Evolutionary conservation across 2,329 filamentous ascomycete genomes (phyloP).

Genomic region (Claviceps capensis): DNA sequence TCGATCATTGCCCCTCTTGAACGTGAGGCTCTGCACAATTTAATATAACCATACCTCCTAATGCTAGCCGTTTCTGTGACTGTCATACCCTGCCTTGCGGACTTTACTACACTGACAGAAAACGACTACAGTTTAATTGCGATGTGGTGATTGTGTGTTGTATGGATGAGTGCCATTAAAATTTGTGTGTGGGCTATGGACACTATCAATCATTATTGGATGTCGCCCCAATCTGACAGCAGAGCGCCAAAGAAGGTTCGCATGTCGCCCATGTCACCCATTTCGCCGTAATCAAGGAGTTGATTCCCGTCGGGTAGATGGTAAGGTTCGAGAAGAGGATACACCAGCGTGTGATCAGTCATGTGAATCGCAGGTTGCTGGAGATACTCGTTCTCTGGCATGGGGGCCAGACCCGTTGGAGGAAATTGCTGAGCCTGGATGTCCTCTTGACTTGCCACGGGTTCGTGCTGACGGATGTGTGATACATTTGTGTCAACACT

Average conservation of each 20-base stretch:
- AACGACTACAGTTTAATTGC: not conserved
- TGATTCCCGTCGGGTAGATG: not conserved
- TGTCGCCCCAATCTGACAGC: constrained; percentile 1
- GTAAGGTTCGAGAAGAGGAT: not conserved
- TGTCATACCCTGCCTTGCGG: no score
- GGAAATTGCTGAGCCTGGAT: not conserved
- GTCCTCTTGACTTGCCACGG: not conserved
- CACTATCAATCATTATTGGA: not conserved
- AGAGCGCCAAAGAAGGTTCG: constrained; percentile 1
- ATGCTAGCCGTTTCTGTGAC: no score
- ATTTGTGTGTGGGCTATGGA: not conserved
- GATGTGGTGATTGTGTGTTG: not conserved
- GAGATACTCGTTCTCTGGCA: not conserved
- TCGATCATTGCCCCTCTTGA: no score
- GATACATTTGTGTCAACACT: not conserved
- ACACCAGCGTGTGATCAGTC: not conserved
- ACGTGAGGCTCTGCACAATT: no score
- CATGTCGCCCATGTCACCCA: constrained; percentile 1
- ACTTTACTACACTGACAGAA: not conserved
- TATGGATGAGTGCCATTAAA: not conserved
- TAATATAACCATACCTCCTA: no score
- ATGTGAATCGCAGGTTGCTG: not conserved
- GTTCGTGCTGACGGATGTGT: not conserved
- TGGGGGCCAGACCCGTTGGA: not conserved
- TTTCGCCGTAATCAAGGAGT: constrained; percentile 1